phyloP scores from a whole-genome alignment of 768 basidiomycete species.

The Leccinum uliginosum region DNA sequence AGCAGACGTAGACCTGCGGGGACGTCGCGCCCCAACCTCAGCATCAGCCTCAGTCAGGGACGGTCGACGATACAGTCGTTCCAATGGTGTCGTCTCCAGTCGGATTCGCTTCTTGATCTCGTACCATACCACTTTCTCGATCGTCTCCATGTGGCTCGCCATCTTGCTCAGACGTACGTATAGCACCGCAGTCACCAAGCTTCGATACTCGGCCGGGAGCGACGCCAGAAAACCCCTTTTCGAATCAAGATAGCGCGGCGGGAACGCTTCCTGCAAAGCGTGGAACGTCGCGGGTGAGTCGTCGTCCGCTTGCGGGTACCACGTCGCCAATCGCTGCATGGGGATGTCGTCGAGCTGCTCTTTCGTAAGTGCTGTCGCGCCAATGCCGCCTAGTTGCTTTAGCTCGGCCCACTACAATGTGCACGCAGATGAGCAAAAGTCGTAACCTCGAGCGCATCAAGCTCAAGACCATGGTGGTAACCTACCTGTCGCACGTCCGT shows the following conservation, averaged over 20 bases:
- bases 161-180: conserved; percentile 32
- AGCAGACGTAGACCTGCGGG: conserved; percentile 4
- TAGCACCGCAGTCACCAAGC: conserved; percentile 30
- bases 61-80: conserved; percentile 16
- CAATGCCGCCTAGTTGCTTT: conserved; percentile 37
- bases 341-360: conserved; percentile 35
- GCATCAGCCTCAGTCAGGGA: not conserved
- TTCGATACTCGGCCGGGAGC: conserved; percentile 37
- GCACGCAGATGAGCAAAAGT: not conserved
- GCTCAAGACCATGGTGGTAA: not conserved
- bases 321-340: conserved; percentile 29
- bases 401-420: conserved; percentile 38
- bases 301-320: conserved; percentile 24
- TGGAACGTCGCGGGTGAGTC: conserved; percentile 28
- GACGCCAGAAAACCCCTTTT: conserved; percentile 31
- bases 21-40: not conserved
- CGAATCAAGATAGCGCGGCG: conserved; percentile 32
- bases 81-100: conserved; percentile 20
- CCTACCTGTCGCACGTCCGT: conserved; percentile 40
- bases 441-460: not conserved
- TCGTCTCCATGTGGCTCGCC: conserved; percentile 35
- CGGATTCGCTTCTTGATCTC: conserved; percentile 35
- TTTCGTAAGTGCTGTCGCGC: conserved; percentile 40
- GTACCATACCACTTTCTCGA: conserved; percentile 32
- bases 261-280: conserved; percentile 39